phyloP scores from a whole-genome alignment of 1,284 basidiomycete genomes.

The Amylostereum chailletii region DNA sequence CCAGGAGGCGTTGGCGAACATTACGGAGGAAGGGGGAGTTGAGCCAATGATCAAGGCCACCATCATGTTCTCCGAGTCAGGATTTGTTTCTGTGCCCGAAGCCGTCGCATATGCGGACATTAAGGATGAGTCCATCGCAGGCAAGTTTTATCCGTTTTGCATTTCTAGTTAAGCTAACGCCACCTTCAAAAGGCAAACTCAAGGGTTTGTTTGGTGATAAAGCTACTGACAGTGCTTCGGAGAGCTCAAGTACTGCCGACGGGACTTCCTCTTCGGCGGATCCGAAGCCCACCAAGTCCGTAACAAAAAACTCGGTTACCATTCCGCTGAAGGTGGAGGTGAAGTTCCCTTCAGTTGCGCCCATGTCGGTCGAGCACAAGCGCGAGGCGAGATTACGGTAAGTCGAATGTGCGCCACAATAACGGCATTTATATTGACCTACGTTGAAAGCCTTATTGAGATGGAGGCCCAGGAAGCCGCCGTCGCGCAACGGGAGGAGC shows the following conservation, averaged over 20 bases:
- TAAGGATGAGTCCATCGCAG: slow-evolving; percentile 70
- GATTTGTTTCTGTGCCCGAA: slow-evolving; percentile 72
- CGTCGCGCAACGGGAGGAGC: slow-evolving; percentile 80
- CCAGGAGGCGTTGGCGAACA: slow-evolving; percentile 59
- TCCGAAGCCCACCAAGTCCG: slow-evolving; percentile 14
- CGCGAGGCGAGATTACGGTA: slow-evolving; percentile 60
- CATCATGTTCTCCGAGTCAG: slow-evolving; percentile 74
- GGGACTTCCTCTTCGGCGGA: slow-evolving; percentile 14
- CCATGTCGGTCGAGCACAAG: slow-evolving; percentile 71
- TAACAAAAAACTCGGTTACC: slow-evolving; percentile 38
- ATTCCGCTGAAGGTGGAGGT: slow-evolving; percentile 58
- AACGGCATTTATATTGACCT: no score
- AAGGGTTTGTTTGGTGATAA: slow-evolving; percentile 78
- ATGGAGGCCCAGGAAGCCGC: slow-evolving; percentile 73
- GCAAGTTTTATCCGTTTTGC: slow-evolving; percentile 25
- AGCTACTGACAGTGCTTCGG: slow-evolving; percentile 26
- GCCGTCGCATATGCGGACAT: slow-evolving; percentile 69
- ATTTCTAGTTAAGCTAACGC: slow-evolving; percentile 6
- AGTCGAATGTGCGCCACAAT: slow-evolving; percentile 14
- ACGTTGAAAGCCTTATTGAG: slow-evolving; percentile 55
- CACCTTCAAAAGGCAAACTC: slow-evolving; percentile 50
- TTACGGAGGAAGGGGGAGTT: slow-evolving; percentile 63
- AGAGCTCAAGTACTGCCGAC: slow-evolving; percentile 12
- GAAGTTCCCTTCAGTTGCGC: slow-evolving; percentile 54
- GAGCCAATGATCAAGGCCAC: slow-evolving; percentile 79